These are phyloP conservation scores for Rhododendron molle DNA, from an alignment of 148 eudicot genomes.

Conservation along the genomic window DNA sequence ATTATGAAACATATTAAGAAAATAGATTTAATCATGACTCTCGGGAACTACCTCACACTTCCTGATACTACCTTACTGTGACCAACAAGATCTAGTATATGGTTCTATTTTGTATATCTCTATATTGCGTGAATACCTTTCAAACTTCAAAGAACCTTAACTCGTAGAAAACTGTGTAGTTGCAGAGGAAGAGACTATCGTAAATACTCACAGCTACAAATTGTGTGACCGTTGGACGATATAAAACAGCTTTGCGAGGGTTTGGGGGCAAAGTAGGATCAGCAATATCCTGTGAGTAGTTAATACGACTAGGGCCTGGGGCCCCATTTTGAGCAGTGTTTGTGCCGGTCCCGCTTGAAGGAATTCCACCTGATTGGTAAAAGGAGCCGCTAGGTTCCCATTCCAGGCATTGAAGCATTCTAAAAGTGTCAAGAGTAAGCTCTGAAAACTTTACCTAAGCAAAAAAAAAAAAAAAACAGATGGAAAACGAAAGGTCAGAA, in stretches of 20 bases:
- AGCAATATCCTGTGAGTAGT: constrained; percentile 51
- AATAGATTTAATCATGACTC: not conserved
- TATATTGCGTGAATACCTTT: not conserved
- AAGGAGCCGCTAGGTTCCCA: constrained; percentile 95
- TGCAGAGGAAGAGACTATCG: not conserved
- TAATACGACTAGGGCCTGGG: constrained; percentile 39
- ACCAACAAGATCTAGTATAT: not conserved
- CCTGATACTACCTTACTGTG: not conserved
- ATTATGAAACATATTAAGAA: not conserved
- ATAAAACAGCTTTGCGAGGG: constrained; percentile 78
- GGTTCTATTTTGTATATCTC: not conserved
- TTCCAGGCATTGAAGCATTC: constrained; percentile 88
- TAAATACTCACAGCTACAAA: constrained; percentile 65
- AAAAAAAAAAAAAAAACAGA: constrained; percentile 5
- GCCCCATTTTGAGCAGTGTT: constrained; percentile 51
- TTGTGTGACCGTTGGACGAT: constrained; percentile 77
- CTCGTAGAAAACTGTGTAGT: not conserved
- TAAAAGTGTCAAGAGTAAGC: constrained; percentile 76
- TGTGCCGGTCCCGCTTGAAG: constrained; percentile 19
- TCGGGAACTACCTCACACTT: not conserved
- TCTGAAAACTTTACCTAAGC: constrained; percentile 80
- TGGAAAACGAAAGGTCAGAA: not conserved
- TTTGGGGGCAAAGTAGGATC: constrained; percentile 89
- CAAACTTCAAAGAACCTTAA: not conserved
- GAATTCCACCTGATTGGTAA: constrained; percentile 50